phyloP scores from a whole-genome alignment of 176 grass and related monocot species.

The Ampelocalamus luodianensis region DNA sequence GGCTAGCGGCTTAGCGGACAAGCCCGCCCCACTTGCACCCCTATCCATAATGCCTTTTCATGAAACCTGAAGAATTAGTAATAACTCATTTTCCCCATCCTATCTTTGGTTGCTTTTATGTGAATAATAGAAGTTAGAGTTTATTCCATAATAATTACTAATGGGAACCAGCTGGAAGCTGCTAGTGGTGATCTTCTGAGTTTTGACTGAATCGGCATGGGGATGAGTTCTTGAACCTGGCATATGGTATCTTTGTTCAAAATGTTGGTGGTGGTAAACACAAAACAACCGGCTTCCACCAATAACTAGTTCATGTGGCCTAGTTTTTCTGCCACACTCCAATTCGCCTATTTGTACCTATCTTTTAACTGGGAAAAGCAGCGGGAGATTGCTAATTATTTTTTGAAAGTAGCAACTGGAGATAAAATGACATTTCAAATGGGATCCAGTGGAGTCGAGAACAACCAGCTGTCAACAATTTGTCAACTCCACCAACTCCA shows the following conservation, averaged over 20 bases:
- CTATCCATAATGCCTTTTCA: conserved; percentile 4
- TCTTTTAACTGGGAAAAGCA: not conserved
- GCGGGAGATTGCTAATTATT: not conserved
- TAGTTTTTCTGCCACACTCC: not conserved
- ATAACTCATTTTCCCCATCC: not conserved
- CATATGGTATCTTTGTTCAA: not conserved
- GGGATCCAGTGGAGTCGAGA: not conserved
- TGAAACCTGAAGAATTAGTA: not conserved
- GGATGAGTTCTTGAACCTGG: conserved; percentile 4
- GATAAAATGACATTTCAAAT: not conserved
- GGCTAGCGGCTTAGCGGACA: too few species aligned
- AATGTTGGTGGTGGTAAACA: conserved; percentile 23
- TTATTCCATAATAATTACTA: not conserved
- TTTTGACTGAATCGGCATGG: not conserved
- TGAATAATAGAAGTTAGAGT: not conserved
- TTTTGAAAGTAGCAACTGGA: not conserved
- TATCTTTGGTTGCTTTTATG: conserved; percentile 1
- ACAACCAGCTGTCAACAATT: conserved; percentile 14
- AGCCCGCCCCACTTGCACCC: too few species aligned
- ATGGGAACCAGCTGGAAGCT: not conserved
- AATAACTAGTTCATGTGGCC: not conserved
- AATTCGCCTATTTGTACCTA: not conserved
- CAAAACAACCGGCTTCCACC: conserved; percentile 4
- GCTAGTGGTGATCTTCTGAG: not conserved
- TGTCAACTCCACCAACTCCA: not conserved